A percentile compares a stretch with the other conserved stretches of the same genome.
Conservation (phyloP, 1,284 basidiomycete species). For the Pterulicium gracile region DNA sequence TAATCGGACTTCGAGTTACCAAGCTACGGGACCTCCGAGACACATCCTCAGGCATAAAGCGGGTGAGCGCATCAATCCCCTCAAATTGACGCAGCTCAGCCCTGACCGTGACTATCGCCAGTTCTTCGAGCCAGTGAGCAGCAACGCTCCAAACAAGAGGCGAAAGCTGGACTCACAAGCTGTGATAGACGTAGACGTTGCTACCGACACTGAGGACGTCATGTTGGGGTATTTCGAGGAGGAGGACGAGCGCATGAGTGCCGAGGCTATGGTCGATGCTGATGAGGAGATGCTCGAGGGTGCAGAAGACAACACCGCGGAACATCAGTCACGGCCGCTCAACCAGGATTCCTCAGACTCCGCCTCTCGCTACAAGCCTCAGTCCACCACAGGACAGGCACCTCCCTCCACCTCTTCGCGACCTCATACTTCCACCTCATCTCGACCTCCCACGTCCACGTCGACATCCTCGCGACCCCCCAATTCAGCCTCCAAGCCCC, state of each 20-base stretch:
- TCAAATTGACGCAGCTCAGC: too few relatives aligned
- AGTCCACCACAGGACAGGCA: background rate
- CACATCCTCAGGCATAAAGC: conserved; percentile 47
- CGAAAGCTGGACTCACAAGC: conserved; percentile 18
- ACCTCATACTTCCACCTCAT: background rate
- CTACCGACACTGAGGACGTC: conserved; percentile 20
- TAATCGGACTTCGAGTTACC: conserved; percentile 77
- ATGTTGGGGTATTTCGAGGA: conserved; percentile 50
- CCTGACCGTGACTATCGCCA: conserved; percentile 16
- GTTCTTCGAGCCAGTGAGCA: conserved; percentile 43
- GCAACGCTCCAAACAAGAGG: conserved; percentile 27
- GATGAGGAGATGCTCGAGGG: conserved; percentile 13
- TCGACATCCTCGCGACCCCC: conserved; percentile 10
- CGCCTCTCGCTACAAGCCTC: background rate
- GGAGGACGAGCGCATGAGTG: conserved; percentile 21
- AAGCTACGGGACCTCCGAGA: conserved; percentile 72
- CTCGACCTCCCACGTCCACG: background rate
- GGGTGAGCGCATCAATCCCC: conserved; percentile 38
- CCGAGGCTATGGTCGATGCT: conserved; percentile 15
- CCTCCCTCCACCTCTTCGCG: background rate
- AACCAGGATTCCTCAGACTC: background rate
- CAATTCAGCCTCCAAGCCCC: conserved; percentile 6
- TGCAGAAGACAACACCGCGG: conserved; percentile 5
- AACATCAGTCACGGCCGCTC: background rate
- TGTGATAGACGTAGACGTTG: conserved; percentile 9